A percentile compares a stretch with the other conserved stretches of the same genome.
phyloP scores from a whole-genome alignment of 1,284 basidiomycete species.

The Melampsora americana region DNA sequence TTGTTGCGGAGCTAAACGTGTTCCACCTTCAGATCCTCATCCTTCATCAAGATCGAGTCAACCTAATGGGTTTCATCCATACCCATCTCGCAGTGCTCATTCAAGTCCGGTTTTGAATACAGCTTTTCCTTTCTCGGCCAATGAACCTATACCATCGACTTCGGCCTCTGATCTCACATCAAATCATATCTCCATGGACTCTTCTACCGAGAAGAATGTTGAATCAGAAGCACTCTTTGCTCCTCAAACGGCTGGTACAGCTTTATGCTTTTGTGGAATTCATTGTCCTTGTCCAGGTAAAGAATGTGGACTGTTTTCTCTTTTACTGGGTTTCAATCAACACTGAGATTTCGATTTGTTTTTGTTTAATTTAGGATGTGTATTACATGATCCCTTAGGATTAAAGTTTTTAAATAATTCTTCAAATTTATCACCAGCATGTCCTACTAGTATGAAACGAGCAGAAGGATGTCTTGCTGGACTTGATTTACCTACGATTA shows the following conservation, averaged over 20 bases:
- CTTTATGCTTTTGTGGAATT: slow-evolving; percentile 35
- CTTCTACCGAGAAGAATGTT: too few species aligned
- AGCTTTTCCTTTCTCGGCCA: too few species aligned
- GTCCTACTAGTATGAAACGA: slow-evolving; percentile 22
- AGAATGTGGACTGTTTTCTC: not conserved
- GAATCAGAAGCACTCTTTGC: slow-evolving; percentile 6
- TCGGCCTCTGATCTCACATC: too few species aligned
- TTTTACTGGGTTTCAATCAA: too few species aligned
- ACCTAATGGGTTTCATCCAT: too few species aligned
- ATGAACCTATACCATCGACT: too few species aligned
- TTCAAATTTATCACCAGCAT: slow-evolving; percentile 2
- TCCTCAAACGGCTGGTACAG: slow-evolving; percentile 30
- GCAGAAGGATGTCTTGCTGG: slow-evolving; percentile 20
- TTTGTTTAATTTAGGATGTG: slow-evolving; percentile 14
- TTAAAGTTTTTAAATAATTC: slow-evolving; percentile 7
- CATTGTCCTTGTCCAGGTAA: slow-evolving; percentile 37
- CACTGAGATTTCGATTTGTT: too few species aligned
- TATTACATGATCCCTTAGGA: slow-evolving; percentile 23
- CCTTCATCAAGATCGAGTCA: not conserved
- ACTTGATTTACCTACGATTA: slow-evolving; percentile 22
- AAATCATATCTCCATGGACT: too few species aligned
- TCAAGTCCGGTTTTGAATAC: too few species aligned
- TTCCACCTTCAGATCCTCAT: not conserved
- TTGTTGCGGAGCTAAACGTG: too few species aligned
- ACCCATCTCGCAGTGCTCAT: too few species aligned